Evolutionary conservation across 2,329 filamentous ascomycete species (phyloP).

Genomic region (Coniochaeta ligniaria): DNA sequence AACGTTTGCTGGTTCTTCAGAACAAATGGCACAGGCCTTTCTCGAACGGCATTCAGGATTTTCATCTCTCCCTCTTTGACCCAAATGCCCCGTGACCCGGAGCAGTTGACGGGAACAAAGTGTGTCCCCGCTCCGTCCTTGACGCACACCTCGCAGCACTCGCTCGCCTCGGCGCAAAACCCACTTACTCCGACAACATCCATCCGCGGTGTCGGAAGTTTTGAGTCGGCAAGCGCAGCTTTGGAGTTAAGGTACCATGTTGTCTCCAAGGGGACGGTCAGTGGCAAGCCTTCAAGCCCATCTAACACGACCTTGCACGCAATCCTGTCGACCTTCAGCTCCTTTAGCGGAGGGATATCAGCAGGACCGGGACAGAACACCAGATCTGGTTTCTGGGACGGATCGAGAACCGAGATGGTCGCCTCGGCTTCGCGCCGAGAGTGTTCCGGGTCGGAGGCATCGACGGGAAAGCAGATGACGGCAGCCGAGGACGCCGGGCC

Average conservation of each 20-base stretch:
- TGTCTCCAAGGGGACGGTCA: constrained; percentile 20
- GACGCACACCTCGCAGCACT: constrained; percentile 18
- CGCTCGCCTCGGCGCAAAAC: constrained; percentile 6
- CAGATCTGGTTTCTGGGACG: constrained; percentile 20
- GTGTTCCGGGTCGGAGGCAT: constrained; percentile 16
- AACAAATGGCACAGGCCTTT: constrained; percentile 23
- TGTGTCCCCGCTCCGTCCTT: constrained; percentile 5
- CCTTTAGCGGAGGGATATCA: constrained; percentile 14
- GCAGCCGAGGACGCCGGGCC: constrained; percentile 12
- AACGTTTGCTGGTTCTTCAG: constrained; percentile 29
- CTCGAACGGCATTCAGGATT: constrained; percentile 16
- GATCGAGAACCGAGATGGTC: constrained; percentile 20
- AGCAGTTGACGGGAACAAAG: constrained; percentile 19
- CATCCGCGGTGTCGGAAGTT: constrained; percentile 22
- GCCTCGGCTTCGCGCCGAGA: constrained; percentile 20
- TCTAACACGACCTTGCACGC: constrained; percentile 22
- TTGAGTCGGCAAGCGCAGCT: constrained; percentile 23
- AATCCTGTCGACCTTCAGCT: constrained; percentile 19
- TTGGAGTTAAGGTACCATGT: constrained; percentile 29
- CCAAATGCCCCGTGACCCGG: constrained; percentile 20
- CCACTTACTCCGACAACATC: constrained; percentile 18
- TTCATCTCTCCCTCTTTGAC: constrained; percentile 16
- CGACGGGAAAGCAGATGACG: constrained; percentile 18
- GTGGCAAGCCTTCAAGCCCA: constrained; percentile 18
- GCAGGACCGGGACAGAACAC: constrained; percentile 23